Percentiles rank a stretch among this genome's conserved stretches.
phyloP scores from a whole-genome alignment of 768 basidiomycete genomes.

The Naematelia encephala region DNA sequence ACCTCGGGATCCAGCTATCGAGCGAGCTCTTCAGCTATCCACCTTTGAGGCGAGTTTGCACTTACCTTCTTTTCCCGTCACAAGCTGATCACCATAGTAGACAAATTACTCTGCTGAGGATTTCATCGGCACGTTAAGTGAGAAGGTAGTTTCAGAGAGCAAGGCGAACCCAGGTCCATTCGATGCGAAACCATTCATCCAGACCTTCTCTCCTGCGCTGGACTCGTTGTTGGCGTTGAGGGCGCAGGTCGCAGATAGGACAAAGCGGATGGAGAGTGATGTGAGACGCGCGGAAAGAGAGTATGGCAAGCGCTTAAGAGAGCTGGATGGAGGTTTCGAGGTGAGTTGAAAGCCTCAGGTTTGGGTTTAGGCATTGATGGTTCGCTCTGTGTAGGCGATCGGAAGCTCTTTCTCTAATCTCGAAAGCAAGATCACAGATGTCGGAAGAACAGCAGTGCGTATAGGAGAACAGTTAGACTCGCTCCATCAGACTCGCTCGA shows the following conservation, averaged over 20 bases:
- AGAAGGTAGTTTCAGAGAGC: constrained; percentile 81
- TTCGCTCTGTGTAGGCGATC: constrained; percentile 61
- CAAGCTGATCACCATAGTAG: constrained; percentile 1
- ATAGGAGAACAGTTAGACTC: constrained; percentile 97
- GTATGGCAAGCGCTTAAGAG: constrained; percentile 90
- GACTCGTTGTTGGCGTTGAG: constrained; percentile 81
- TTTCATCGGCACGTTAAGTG: constrained; percentile 78
- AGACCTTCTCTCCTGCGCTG: constrained; percentile 84
- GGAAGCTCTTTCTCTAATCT: constrained; percentile 82
- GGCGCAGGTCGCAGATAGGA: constrained; percentile 83
- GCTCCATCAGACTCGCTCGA: constrained; percentile 82
- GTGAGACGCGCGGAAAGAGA: constrained; percentile 85
- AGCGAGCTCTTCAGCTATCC: constrained; percentile 52
- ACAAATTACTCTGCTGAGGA: constrained; percentile 68
- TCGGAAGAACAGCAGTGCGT: constrained; percentile 87
- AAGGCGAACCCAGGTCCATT: constrained; percentile 85
- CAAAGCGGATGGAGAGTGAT: constrained; percentile 86
- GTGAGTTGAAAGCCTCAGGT: no score
- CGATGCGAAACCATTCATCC: constrained; percentile 86
- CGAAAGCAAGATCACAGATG: constrained; percentile 86
- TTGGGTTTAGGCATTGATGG: neutral
- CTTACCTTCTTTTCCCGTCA: neutral
- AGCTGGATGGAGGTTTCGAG: constrained; percentile 90
- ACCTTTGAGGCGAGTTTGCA: constrained; percentile 48
- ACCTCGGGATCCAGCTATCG: constrained; percentile 55